phyloP scores from a whole-genome alignment of 2,329 filamentous ascomycete genomes.

The Pseudopyrenochaeta lycopersici region DNA sequence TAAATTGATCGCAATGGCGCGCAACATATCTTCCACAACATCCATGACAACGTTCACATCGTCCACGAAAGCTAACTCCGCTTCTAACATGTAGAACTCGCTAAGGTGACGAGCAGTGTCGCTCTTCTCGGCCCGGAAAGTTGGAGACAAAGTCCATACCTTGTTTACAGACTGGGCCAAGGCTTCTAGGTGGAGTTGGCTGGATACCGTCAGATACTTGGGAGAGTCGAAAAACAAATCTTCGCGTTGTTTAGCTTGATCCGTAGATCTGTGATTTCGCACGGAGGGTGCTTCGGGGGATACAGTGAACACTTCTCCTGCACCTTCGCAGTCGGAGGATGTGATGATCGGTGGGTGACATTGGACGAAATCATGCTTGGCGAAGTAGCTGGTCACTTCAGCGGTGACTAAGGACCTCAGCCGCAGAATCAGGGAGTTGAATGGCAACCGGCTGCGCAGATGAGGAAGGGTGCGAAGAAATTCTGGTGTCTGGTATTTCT shows the following conservation, averaged over 20 bases:
- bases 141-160: constrained; percentile 93
- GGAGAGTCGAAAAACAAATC: constrained; percentile 78
- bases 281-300: constrained; percentile 37
- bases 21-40: constrained; percentile 81
- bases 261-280: constrained; percentile 15
- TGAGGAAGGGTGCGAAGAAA: constrained; percentile 90
- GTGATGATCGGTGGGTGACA: constrained; percentile 94
- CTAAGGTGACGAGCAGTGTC: constrained; percentile 93
- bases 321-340: constrained; percentile 96
- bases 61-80: constrained; percentile 82
- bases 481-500: constrained; percentile 92
- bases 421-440: constrained; percentile 81
- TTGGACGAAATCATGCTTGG: constrained; percentile 74
- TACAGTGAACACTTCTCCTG: constrained; percentile 89
- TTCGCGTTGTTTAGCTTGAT: constrained; percentile 35
- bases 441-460: constrained; percentile 80
- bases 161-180: constrained; percentile 86
- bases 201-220: constrained; percentile 97
- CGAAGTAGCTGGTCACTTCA: constrained; percentile 79
- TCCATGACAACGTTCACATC: constrained; percentile 77
- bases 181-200: constrained; percentile 93
- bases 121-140: constrained; percentile 84
- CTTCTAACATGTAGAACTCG: constrained; percentile 99
- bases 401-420: constrained; percentile 83
- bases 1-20: constrained; percentile 62